phyloP scores from a whole-genome alignment of 2,329 filamentous ascomycete species.

The Colletotrichum eremochloae region DNA sequence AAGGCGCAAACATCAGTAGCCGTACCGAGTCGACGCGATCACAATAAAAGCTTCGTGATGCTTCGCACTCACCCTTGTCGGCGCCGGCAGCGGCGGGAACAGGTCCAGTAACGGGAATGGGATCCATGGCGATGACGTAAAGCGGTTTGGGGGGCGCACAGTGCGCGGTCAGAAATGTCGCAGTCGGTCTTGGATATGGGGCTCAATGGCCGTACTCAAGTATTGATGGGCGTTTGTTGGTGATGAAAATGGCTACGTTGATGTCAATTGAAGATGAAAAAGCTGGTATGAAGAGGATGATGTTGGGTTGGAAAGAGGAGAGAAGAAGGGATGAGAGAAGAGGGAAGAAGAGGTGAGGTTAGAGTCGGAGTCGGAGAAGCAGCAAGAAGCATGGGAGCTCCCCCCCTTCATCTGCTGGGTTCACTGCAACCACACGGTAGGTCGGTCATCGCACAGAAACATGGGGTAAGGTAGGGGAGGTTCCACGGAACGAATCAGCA shows the following conservation, averaged over 20 bases:
- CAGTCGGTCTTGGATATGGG: slow-evolving; percentile 6
- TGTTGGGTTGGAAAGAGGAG: slow-evolving; percentile 14
- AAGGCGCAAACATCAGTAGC: not conserved
- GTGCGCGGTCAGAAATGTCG: slow-evolving; percentile 21
- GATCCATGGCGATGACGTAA: slow-evolving; percentile 55
- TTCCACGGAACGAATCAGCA: slow-evolving; percentile 40
- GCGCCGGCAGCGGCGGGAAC: slow-evolving; percentile 44
- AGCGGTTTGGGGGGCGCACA: slow-evolving; percentile 27
- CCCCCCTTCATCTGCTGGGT: slow-evolving; percentile 14
- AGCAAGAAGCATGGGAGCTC: slow-evolving; percentile 9
- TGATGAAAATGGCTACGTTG: slow-evolving; percentile 6
- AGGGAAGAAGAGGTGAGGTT: slow-evolving; percentile 41
- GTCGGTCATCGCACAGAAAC: slow-evolving; percentile 41
- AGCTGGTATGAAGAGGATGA: slow-evolving; percentile 19
- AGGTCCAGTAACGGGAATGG: slow-evolving; percentile 43
- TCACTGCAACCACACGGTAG: slow-evolving; percentile 34
- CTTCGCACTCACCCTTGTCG: slow-evolving; percentile 48
- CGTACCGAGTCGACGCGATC: slow-evolving; percentile 22
- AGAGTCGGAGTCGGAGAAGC: slow-evolving; percentile 32
- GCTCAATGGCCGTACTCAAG: slow-evolving; percentile 32
- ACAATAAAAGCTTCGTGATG: slow-evolving; percentile 10
- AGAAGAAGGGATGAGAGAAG: slow-evolving; percentile 23
- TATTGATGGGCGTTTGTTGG: slow-evolving; percentile 5
- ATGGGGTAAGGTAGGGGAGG: slow-evolving; percentile 30
- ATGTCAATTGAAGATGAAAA: slow-evolving; percentile 23